phyloP scores from a whole-genome alignment of 1,284 basidiomycete species.

The Lentinula novae-zelandiae region DNA sequence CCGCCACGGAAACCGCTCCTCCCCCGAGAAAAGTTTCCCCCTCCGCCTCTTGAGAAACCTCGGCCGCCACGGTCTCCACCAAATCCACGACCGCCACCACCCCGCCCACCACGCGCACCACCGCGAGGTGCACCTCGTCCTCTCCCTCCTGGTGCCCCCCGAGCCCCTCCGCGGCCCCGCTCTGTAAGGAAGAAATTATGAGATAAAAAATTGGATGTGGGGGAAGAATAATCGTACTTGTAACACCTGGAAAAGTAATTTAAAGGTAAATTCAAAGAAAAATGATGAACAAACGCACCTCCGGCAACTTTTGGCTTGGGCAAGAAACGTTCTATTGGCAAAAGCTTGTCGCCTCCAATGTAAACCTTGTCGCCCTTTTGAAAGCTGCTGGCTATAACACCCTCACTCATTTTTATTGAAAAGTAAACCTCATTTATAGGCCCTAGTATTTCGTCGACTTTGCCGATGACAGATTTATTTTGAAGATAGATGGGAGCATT shows the following conservation, averaged over 20 bases:
- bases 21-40: slow-evolving; percentile 27
- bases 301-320: slow-evolving; percentile 90
- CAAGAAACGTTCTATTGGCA: slow-evolving; percentile 95
- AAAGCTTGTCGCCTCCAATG: slow-evolving; percentile 92
- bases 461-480: slow-evolving; percentile 96
- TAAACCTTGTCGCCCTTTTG: slow-evolving; percentile 98
- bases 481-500: slow-evolving; percentile 99
- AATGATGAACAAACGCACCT: slow-evolving; percentile 41
- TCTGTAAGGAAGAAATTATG: slow-evolving; percentile 35
- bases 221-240: slow-evolving; percentile 34
- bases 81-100: slow-evolving; percentile 22
- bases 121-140: slow-evolving; percentile 39
- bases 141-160: slow-evolving; percentile 35
- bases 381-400: slow-evolving; percentile 95
- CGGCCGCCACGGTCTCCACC: slow-evolving; percentile 23
- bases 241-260: slow-evolving; percentile 34
- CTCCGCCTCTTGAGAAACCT: slow-evolving; percentile 37
- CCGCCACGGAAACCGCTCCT: slow-evolving; percentile 38
- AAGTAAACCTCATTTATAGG: slow-evolving; percentile 99
- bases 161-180: slow-evolving; percentile 52
- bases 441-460: slow-evolving; percentile 94
- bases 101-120: slow-evolving; percentile 28
- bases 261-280: slow-evolving; percentile 11
- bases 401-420: slow-evolving; percentile 95
- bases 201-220: neutral